Base-by-base conservation (phyloP, 148 eudicot species). In the Limonium bicolor region DNA sequence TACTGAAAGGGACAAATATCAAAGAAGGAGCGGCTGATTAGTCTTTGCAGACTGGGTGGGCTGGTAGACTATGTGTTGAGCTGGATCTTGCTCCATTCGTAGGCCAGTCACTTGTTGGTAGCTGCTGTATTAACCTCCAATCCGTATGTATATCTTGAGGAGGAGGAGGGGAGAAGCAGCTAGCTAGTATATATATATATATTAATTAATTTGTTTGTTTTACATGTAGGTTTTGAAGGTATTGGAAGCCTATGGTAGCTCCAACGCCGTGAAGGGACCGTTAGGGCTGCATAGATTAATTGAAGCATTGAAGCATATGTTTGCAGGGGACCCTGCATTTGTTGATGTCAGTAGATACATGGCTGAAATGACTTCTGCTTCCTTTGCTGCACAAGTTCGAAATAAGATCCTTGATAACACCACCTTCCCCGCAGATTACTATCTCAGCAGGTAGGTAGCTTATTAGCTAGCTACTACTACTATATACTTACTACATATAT, bases 231-330 rank as follows among this genome's bases (percentile, higher is more conserved):
- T 90, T 22, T 45, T 76, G 35, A 84, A 90, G 59, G 73, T 77
- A 43, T 59, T 84, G 21, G 77, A 68, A 14, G 75, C 74, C 64
- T 84, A 74, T 51, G 80, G 73, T 37, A 80, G 59, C 63, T 10
- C 61, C 6, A 50, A 75, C 26, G 92, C 93, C 24, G 60, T 66
- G 24, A 60, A 53, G 41, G 95, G 97, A 27, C 28, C 93, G 12
- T 44, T 84, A 21, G 93, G 95, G 22, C 51, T 90, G 44, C 97
- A 90, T 52, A 77, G 93, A 53, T 52, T 84, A 23, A 72, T 81
- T 11, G 97, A 90, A 66, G 79, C 87, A 9, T 36, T 84, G 59
- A 90, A 90, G 58, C 97, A 84, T 62, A 90, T 84, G 97, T 58
- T 72, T 58, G 60, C 80, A 48, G 88, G 88, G 11, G 94, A 84